Percentiles rank a stretch among this genome's conserved stretches.
phyloP scores from a whole-genome alignment of 2,329 filamentous ascomycete genomes.

The Fusarium continuum region DNA sequence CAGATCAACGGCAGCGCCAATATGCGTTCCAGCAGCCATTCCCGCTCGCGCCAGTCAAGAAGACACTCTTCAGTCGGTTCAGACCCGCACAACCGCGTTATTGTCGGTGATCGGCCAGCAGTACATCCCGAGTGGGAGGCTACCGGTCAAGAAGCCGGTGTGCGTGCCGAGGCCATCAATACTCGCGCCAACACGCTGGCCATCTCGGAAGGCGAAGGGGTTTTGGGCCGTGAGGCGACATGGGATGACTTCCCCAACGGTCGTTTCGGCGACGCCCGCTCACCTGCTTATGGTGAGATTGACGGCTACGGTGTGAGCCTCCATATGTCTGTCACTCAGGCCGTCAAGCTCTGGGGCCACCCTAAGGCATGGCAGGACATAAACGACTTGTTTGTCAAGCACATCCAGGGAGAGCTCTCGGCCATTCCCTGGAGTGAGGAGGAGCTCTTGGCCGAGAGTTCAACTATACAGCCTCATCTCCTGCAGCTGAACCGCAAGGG shows the following conservation, averaged over 20 bases:
- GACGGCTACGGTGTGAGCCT: slow-evolving; percentile 98
- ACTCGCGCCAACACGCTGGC: slow-evolving; percentile 85
- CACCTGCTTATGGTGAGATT: slow-evolving; percentile 93
- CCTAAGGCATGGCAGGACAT: slow-evolving; percentile 78
- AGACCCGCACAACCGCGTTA: slow-evolving; percentile 86
- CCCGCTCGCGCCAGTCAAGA: slow-evolving; percentile 55
- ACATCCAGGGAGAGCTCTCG: slow-evolving; percentile 80
- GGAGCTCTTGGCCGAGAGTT: slow-evolving; percentile 83
- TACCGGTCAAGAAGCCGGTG: slow-evolving; percentile 77
- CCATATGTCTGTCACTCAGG: slow-evolving; percentile 87
- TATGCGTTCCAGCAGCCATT: slow-evolving; percentile 47
- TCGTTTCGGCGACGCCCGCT: slow-evolving; percentile 91
- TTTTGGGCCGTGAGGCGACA: slow-evolving; percentile 90
- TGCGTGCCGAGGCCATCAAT: slow-evolving; percentile 78
- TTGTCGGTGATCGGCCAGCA: slow-evolving; percentile 72
- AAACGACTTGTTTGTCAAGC: slow-evolving; percentile 79
- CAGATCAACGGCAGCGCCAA: slow-evolving; percentile 60
- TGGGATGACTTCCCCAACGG: slow-evolving; percentile 99
- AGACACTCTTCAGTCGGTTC: slow-evolving; percentile 83
- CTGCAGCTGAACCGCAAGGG: slow-evolving; percentile 79
- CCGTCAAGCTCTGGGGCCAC: slow-evolving; percentile 84
- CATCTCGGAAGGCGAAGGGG: slow-evolving; percentile 92
- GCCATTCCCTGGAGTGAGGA: slow-evolving; percentile 96
- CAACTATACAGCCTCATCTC: slow-evolving; percentile 79
- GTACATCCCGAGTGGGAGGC: slow-evolving; percentile 74